Conservation (phyloP, 2,329 filamentous ascomycete genomes). For the Knufia fluminis region DNA sequence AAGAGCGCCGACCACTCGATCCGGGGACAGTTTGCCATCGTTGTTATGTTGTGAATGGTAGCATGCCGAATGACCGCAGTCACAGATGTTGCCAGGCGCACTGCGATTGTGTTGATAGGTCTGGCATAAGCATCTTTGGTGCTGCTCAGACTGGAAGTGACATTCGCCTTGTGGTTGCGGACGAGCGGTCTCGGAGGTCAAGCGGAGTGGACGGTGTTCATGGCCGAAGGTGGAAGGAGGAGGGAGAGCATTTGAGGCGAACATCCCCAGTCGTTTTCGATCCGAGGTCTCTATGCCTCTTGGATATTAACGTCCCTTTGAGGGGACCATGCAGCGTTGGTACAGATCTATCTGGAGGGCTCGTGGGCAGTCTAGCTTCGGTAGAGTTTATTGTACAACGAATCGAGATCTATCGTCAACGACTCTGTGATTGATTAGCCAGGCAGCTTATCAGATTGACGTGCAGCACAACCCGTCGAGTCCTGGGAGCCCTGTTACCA, state of each 20-base stretch:
- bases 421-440: background rate
- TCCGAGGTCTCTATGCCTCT: constrained; percentile 5
- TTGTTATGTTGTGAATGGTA: constrained; percentile 27
- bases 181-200: constrained; percentile 18
- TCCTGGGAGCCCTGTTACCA: constrained; percentile 10
- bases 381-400: constrained; percentile 10
- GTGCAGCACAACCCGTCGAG: background rate
- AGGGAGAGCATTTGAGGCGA: constrained; percentile 20
- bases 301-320: constrained; percentile 1
- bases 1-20: constrained; percentile 11
- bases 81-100: constrained; percentile 35
- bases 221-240: constrained; percentile 17
- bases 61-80: constrained; percentile 41
- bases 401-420: background rate
- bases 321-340: constrained; percentile 11
- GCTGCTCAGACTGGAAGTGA: constrained; percentile 24
- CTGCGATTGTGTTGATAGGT: constrained; percentile 30
- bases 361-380: constrained; percentile 7
- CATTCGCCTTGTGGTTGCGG: constrained; percentile 27
- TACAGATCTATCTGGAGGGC: constrained; percentile 6
- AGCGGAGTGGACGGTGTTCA: constrained; percentile 20
- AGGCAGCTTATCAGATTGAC: background rate
- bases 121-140: constrained; percentile 36
- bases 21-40: background rate
- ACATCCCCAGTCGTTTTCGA: constrained; percentile 18